Base-by-base conservation (phyloP, 495 filamentous ascomycete genomes). In the Trichocladium uniseriatum region DNA sequence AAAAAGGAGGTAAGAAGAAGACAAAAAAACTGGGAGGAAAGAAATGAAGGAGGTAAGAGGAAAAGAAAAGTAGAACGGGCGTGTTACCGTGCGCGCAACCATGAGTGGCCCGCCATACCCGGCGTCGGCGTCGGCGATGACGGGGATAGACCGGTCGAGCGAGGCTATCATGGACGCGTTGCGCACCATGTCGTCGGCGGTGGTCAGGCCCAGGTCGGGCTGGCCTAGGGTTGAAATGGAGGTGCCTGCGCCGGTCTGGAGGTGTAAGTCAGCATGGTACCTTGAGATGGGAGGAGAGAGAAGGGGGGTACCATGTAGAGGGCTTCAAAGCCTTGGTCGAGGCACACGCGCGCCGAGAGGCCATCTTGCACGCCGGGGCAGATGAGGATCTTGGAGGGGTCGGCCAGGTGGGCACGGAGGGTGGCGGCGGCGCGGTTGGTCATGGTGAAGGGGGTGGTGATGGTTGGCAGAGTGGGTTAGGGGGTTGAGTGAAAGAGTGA, bases 321-420 rank as follows among this genome's bases (percentile, higher is more conserved):
- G 21, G 66, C 73, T 16, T 84, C 76, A 55, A 81, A 83, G 10
- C 80, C 82, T 10, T 78, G 56, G 20, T 70, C 62, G 44, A 86
- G 68, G 4, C 80, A 81, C 57, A 86, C 69, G 2, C 82, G 70
- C 5, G 82, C 80, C 1, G 80, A 79, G 18, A 84, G 72, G 6
- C 83, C 82, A 69, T 87, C 83, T 53, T 86, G 82, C 1, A 87
- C 80, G 37, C 82, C 83, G 1, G 83, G 83, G 42, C 79, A 83
- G 2, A 82, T 72, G 14, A 81, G 68, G 37, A 74, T 59, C 11
- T 62, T 55, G 24, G 60, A 55, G 19, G 60, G 55, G 14, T 67
- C 51, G 11, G 55, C 59, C 15, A 76, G 58, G 45, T 66, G 56
- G 20, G 59, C 59, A 42, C 69, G 66, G 20, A 75, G 62, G 52